Evolutionary conservation across 2,329 filamentous ascomycete genomes (phyloP).

Genomic region (Trichophaea hybrida): DNA sequence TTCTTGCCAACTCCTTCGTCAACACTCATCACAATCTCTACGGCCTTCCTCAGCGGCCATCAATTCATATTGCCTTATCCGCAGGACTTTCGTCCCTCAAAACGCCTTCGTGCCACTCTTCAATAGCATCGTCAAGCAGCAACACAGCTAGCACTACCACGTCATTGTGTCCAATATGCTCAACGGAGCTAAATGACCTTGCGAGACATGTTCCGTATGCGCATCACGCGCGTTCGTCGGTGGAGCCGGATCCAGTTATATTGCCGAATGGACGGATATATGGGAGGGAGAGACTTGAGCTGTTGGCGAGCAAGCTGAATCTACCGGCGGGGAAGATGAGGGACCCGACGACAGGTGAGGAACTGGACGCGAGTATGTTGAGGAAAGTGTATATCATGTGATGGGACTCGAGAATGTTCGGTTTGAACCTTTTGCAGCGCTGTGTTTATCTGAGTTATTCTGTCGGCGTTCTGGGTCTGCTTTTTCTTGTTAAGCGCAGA

Average conservation of each 20-base stretch:
- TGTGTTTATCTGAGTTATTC: background rate
- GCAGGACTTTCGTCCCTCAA: conserved; percentile 90
- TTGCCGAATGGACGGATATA: conserved; percentile 81
- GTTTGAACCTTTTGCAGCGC: background rate
- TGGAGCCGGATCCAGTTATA: conserved; percentile 74
- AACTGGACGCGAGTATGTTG: conserved; percentile 47
- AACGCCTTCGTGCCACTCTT: conserved; percentile 79
- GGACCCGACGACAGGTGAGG: conserved; percentile 62
- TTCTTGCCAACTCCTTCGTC: conserved; percentile 67
- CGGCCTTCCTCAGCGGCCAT: conserved; percentile 62
- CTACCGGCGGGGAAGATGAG: conserved; percentile 52
- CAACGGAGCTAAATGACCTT: conserved; percentile 82
- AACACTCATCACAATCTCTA: conserved; percentile 76
- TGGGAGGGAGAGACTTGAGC: conserved; percentile 56
- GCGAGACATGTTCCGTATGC: conserved; percentile 83
- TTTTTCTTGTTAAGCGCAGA: background rate
- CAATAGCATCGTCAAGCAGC: conserved; percentile 42
- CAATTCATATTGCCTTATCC: conserved; percentile 79
- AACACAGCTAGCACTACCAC: conserved; percentile 47
- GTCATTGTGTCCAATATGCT: conserved; percentile 87
- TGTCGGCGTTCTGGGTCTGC: background rate
- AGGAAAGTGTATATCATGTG: conserved; percentile 87
- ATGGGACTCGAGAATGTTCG: background rate
- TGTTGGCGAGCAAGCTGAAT: conserved; percentile 67
- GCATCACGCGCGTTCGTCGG: conserved; percentile 83